A percentile compares a stretch with the other conserved stretches of the same genome.
Conservation (phyloP, 2,329 filamentous ascomycete species). For the Bisporella sp. region DNA sequence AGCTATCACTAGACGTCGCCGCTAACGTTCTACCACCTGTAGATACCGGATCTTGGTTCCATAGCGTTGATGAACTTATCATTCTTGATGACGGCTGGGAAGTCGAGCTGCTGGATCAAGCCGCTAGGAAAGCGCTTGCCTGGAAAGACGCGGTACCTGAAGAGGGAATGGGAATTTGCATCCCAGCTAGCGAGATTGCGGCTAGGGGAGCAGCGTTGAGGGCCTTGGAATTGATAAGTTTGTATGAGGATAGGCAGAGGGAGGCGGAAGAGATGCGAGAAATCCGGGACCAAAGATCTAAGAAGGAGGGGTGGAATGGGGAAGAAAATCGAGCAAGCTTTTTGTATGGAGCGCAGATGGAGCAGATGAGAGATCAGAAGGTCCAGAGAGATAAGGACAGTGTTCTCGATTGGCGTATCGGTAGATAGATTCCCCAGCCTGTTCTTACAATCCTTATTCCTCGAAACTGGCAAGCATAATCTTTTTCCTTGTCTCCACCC, state of each 20-base stretch:
- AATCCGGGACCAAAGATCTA: too few species aligned
- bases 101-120: neutral
- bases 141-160: neutral
- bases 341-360: too few species aligned
- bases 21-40: neutral
- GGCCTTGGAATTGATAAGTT: neutral
- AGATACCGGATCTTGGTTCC: conserved; percentile 1
- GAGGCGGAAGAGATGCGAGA: too few species aligned
- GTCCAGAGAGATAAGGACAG: too few species aligned
- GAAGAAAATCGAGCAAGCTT: too few species aligned
- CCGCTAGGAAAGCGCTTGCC: conserved; percentile 1
- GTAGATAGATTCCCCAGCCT: too few species aligned
- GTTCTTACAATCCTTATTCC: too few species aligned
- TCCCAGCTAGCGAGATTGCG: conserved; percentile 1
- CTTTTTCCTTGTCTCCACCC: too few species aligned
- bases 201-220: conserved; percentile 8
- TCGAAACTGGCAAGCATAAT: too few species aligned
- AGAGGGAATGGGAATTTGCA: neutral
- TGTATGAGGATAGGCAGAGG: neutral
- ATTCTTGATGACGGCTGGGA: conserved; percentile 3
- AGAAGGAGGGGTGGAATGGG: too few species aligned
- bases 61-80: conserved; percentile 1
- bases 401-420: too few species aligned
- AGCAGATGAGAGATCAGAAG: too few species aligned
- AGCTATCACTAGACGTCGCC: neutral